These are phyloP conservation scores for Omphalotus guepiniiformis DNA, from an alignment of 768 basidiomycete genomes.

Conservation along the genomic window DNA sequence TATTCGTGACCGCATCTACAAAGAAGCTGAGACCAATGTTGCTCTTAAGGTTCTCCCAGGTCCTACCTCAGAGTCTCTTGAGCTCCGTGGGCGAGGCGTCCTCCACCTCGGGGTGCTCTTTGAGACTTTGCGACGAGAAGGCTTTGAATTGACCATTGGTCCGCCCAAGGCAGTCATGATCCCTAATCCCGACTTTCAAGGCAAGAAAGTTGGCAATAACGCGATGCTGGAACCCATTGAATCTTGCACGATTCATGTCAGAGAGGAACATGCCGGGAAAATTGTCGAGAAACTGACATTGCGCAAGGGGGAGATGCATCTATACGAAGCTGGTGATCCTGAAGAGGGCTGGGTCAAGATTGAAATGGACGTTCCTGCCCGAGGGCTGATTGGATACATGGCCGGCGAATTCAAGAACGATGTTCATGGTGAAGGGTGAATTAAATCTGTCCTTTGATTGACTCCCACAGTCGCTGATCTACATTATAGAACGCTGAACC, in stretches of 20 bases:
- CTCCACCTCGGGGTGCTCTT: conserved; percentile 49
- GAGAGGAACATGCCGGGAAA: conserved; percentile 42
- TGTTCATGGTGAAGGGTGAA: conserved; percentile 45
- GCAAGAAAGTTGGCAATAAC: conserved; percentile 17
- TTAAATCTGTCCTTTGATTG: not conserved
- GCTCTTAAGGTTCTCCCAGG: conserved; percentile 46
- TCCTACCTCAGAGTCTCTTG: conserved; percentile 45
- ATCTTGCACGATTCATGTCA: conserved; percentile 40
- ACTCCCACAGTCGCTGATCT: no score
- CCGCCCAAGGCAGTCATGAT: conserved; percentile 49
- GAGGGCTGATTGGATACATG: conserved; percentile 49
- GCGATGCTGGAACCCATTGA: conserved; percentile 44
- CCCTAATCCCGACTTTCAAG: conserved; percentile 31
- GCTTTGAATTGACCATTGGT: conserved; percentile 43
- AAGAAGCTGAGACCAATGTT: conserved; percentile 50
- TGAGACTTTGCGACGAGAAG: conserved; percentile 45
- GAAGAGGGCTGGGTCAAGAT: conserved; percentile 38
- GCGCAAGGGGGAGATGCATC: conserved; percentile 44
- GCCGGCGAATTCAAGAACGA: conserved; percentile 50
- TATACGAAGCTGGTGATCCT: conserved; percentile 41
- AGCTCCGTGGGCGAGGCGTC: conserved; percentile 45
- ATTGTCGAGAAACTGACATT: conserved; percentile 50
- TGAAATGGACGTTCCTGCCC: conserved; percentile 44
- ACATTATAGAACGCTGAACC: conserved; percentile 39
- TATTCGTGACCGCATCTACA: conserved; percentile 43